Percentiles rank a stretch among this genome's conserved stretches.
These are phyloP conservation scores for Adansonia madagascariensis DNA, from an alignment of 441 rosid genomes.

Conservation along the genomic window DNA sequence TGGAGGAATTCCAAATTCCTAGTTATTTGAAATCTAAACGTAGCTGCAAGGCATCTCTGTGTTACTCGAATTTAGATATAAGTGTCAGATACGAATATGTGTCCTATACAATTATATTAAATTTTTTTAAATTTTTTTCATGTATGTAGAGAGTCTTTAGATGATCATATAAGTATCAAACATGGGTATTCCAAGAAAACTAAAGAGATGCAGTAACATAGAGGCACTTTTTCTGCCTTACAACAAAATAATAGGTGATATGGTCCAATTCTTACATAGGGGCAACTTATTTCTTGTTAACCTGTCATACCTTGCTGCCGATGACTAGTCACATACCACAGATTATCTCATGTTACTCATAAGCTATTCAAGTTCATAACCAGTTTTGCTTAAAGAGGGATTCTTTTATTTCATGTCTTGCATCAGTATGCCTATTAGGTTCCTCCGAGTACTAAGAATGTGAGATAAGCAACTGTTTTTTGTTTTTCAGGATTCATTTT, in stretches of 20 bases:
- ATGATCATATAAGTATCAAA: no score
- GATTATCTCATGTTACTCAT: slow-evolving; percentile 1
- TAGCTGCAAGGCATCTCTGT: neutral
- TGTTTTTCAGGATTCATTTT: slow-evolving; percentile 32
- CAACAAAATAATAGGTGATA: neutral
- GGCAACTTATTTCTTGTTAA: slow-evolving; percentile 2
- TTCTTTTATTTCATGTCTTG: neutral
- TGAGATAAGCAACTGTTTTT: slow-evolving; percentile 11
- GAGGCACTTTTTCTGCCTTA: neutral
- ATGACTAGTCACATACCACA: neutral
- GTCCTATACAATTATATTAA: no score
- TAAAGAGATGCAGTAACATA: no score
- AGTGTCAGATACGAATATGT: no score
- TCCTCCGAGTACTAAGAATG: slow-evolving; percentile 7
- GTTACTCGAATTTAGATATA: no score
- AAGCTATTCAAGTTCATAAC: slow-evolving; percentile 17
- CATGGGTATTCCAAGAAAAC: no score
- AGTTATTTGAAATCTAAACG: neutral
- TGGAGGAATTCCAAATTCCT: neutral
- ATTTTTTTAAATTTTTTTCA: no score
- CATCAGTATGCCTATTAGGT: neutral
- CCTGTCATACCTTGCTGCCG: neutral
- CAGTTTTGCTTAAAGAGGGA: neutral
- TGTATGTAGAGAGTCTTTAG: no score
- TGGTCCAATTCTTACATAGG: neutral